Evolutionary conservation across 805 yeast species (phyloP), one percentile per base, ranked within the genome.

Genomic region (Metschnikowia kunwiensis): DNA sequence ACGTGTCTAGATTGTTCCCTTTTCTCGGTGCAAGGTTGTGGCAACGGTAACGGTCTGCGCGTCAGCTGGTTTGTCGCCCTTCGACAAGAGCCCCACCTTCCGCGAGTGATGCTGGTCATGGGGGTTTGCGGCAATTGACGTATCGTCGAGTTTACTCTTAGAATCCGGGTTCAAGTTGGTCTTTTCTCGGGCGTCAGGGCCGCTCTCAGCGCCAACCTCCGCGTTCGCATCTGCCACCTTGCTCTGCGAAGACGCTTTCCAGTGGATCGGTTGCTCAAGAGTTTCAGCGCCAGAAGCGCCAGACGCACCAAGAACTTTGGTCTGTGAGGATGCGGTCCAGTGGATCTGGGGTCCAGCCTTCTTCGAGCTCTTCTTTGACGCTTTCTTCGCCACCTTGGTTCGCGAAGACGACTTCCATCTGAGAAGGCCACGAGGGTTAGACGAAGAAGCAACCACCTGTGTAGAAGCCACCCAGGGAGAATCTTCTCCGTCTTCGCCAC

Each of bases 211-310:
- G n/a, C n/a, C n/a, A n/a, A n/a, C 24, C 9, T 21, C 24, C 5
- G 17, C 24, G 9, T 11, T 14, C 18, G 29, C 17, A 10, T 21
- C 30, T n/a, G 25, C 29, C 2, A 21, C 39, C 17, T 36, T 36
- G 25, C 39, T 36, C 8, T 36, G 39, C 8, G 39, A 30, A 10
- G 34, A 27, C 8, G 32, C 27, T 17, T 22, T 27, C 37, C 37
- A 34, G 12, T 34, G 32, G 12, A 34, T 21, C 26, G 10, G 27
- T 13, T 27, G 19, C 15, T 18, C 17, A 10, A 17, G 8, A n/a
- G 11, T 13, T 12, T 26, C 11, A 8, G 11, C 20, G 13, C 14
- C 18, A n/a, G 22, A 15, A 5, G 19, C 14, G 11, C n/a, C n/a
- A 20, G 19, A 13, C 12, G 10, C 18, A 9, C 17, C 21, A 15